These are phyloP conservation scores for Venturia asperata DNA, from an alignment of 2,329 filamentous ascomycete species.

Conservation along the genomic window DNA sequence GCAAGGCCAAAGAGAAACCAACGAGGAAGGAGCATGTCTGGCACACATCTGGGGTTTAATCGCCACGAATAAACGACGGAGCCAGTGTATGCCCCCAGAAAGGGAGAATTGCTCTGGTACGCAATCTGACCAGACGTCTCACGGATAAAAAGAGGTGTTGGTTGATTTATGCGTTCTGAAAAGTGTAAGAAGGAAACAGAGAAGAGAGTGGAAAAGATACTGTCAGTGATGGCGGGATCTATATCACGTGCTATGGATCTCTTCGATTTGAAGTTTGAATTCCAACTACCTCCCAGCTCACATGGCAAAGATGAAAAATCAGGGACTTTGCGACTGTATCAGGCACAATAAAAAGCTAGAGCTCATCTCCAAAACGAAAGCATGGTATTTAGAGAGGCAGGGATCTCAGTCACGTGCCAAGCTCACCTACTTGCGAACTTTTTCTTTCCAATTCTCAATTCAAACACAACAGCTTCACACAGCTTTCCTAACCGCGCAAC, in stretches of 20 bases:
- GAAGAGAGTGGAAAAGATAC: background rate
- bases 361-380: too few species aligned
- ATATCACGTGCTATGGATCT: background rate
- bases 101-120: slow-evolving; percentile 6
- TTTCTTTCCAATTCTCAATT: background rate
- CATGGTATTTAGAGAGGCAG: background rate
- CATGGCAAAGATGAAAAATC: too few species aligned
- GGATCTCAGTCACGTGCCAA: background rate
- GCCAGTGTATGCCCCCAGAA: slow-evolving; percentile 5
- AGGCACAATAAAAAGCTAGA: too few species aligned
- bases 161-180: slow-evolving; percentile 16
- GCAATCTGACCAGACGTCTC: slow-evolving; percentile 11
- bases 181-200: background rate
- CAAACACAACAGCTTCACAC: background rate
- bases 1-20: background rate
- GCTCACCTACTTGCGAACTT: background rate
- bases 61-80: background rate
- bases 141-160: slow-evolving; percentile 3
- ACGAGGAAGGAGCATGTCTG: slow-evolving; percentile 2
- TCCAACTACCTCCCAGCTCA: too few species aligned
- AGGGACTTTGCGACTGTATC: too few species aligned
- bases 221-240: background rate
- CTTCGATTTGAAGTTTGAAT: background rate
- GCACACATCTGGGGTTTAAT: slow-evolving; percentile 8
- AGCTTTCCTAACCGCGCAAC: background rate